These are phyloP conservation scores for Neofusicoccum ribis DNA, from an alignment of 2,329 filamentous ascomycete species.

Conservation along the genomic window DNA sequence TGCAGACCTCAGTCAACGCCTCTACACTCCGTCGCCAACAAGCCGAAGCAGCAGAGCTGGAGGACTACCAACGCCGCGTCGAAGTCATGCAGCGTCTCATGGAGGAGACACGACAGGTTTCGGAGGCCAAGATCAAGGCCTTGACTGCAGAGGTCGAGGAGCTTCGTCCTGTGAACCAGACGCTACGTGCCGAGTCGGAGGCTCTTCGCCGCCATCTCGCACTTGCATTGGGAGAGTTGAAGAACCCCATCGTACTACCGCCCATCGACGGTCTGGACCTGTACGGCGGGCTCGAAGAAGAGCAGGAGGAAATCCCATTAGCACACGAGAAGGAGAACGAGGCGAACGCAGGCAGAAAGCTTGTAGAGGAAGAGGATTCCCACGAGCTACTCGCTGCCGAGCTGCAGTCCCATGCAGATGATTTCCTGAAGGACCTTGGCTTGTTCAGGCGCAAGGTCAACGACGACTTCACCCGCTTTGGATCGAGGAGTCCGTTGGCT, in stretches of 20 bases:
- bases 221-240: slow-evolving; percentile 79
- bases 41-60: slow-evolving; percentile 80
- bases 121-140: slow-evolving; percentile 90
- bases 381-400: slow-evolving; percentile 54
- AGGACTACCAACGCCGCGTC: slow-evolving; percentile 93
- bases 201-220: slow-evolving; percentile 83
- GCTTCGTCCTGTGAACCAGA: slow-evolving; percentile 54
- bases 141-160: slow-evolving; percentile 58
- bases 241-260: slow-evolving; percentile 79
- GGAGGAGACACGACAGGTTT: slow-evolving; percentile 88
- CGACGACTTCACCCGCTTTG: slow-evolving; percentile 73
- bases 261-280: slow-evolving; percentile 27
- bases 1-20: slow-evolving; percentile 72
- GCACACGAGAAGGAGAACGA: slow-evolving; percentile 39
- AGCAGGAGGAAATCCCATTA: slow-evolving; percentile 27
- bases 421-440: slow-evolving; percentile 75
- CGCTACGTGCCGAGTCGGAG: slow-evolving; percentile 71
- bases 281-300: slow-evolving; percentile 18
- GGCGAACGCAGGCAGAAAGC: slow-evolving; percentile 59
- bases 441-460: slow-evolving; percentile 83
- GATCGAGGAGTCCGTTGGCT: slow-evolving; percentile 2
- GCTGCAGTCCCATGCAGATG: slow-evolving; percentile 82
- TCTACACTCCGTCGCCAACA: slow-evolving; percentile 64
- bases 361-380: slow-evolving; percentile 58
- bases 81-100: slow-evolving; percentile 89